Evolutionary conservation across 805 yeast genomes (phyloP).

Genomic region (Candida silvicultrix): DNA sequence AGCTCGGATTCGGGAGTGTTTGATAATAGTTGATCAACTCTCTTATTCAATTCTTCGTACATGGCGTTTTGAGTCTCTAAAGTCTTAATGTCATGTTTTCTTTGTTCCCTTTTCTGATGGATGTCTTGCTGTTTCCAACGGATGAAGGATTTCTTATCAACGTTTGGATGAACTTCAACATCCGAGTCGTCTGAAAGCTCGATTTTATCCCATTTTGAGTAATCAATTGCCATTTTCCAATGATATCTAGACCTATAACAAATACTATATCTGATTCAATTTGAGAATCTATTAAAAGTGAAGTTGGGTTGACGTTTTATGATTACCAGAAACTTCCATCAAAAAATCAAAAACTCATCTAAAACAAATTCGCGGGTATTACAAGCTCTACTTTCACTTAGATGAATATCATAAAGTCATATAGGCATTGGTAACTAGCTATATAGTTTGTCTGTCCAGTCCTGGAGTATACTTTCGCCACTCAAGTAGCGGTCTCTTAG

Average conservation of each 20-base stretch:
- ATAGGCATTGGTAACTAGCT: neutral
- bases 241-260: too few species aligned
- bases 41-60: slow-evolving; percentile 66
- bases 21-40: slow-evolving; percentile 60
- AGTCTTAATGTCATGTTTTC: slow-evolving; percentile 72
- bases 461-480: slow-evolving; percentile 11
- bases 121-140: slow-evolving; percentile 97
- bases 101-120: slow-evolving; percentile 82
- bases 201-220: slow-evolving; percentile 96
- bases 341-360: too few species aligned
- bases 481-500: slow-evolving; percentile 18
- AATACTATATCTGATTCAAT: too few species aligned
- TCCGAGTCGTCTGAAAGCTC: slow-evolving; percentile 97
- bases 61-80: slow-evolving; percentile 73
- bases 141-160: slow-evolving; percentile 87
- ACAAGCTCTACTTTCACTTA: too few species aligned
- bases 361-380: too few species aligned
- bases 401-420: too few species aligned
- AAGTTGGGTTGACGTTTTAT: neutral
- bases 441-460: slow-evolving; percentile 17
- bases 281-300: too few species aligned
- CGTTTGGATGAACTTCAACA: slow-evolving; percentile 96
- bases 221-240: slow-evolving; percentile 70
- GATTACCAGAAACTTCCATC: too few species aligned
- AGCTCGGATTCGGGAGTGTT: slow-evolving; percentile 36